Conservation (phyloP, 2,329 filamentous ascomycete species). For the Ophiostoma angusticollis region DNA sequence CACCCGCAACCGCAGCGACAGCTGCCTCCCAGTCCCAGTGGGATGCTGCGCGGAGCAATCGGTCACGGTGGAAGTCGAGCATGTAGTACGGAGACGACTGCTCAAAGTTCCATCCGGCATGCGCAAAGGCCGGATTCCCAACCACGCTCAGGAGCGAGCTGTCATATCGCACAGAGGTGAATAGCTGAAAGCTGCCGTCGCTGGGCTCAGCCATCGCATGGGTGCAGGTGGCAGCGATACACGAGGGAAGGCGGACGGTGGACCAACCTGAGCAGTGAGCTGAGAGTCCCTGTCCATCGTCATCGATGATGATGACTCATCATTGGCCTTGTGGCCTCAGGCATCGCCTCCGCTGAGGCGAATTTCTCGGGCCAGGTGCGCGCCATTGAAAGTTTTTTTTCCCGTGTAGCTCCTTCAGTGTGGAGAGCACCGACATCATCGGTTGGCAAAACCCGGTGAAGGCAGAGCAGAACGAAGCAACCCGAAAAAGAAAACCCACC, state of each 20-base stretch:
- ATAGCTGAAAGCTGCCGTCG: slow-evolving; percentile 41
- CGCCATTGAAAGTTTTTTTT: slow-evolving; percentile 9
- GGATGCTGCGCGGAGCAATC: slow-evolving; percentile 52
- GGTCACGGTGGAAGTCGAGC: slow-evolving; percentile 63
- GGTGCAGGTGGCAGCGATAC: too few relatives aligned
- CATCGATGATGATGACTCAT: not conserved
- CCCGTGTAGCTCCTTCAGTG: slow-evolving; percentile 14
- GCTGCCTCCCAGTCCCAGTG: slow-evolving; percentile 43
- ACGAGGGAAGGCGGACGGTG: slow-evolving; percentile 17
- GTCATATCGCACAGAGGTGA: slow-evolving; percentile 64
- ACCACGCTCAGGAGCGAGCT: slow-evolving; percentile 36
- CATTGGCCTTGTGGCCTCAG: slow-evolving; percentile 10
- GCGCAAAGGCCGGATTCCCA: slow-evolving; percentile 21
- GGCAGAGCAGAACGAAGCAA: slow-evolving; percentile 1
- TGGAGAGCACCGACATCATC: slow-evolving; percentile 14
- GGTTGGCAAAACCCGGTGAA: slow-evolving; percentile 9
- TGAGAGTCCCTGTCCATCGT: too few relatives aligned
- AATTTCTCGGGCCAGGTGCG: not conserved
- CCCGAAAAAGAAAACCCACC: not conserved
- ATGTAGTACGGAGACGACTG: slow-evolving; percentile 60
- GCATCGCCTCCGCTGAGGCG: slow-evolving; percentile 5
- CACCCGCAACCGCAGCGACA: slow-evolving; percentile 30
- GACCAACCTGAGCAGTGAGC: not conserved
- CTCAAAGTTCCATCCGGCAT: slow-evolving; percentile 39
- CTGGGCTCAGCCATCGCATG: slow-evolving; percentile 16